These are phyloP conservation scores for Torulaspora pretoriensis DNA, from an alignment of 1,139 yeast species.

Conservation along the genomic window DNA sequence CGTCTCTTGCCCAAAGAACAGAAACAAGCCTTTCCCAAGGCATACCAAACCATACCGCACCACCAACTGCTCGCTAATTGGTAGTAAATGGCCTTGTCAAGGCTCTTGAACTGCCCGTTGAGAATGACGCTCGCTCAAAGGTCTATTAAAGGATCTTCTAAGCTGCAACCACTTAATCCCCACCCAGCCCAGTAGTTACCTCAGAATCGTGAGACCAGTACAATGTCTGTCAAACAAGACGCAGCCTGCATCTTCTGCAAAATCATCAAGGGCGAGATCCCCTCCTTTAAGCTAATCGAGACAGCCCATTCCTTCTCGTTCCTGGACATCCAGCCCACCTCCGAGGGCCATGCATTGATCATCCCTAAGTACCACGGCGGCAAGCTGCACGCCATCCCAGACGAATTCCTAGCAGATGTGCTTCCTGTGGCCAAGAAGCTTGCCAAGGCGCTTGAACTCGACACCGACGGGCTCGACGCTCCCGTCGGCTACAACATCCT, in stretches of 20 bases:
- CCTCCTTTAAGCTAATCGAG: conserved; percentile 80
- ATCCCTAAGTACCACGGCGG: conserved; percentile 93
- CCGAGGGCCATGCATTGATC: conserved; percentile 80
- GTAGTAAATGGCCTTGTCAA: background rate
- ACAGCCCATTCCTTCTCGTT: conserved; percentile 77
- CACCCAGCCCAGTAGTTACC: background rate
- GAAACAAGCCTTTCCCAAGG: background rate
- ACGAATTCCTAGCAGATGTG: conserved; percentile 76
- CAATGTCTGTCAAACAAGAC: conserved; percentile 21
- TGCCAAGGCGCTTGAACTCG: conserved; percentile 62
- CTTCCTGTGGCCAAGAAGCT: conserved; percentile 84
- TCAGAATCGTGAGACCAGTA: background rate
- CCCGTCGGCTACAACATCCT: conserved; percentile 75
- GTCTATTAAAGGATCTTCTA: background rate
- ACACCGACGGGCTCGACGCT: conserved; percentile 64
- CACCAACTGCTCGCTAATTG: no score
- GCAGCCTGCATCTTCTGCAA: conserved; percentile 85
- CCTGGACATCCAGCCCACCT: conserved; percentile 85
- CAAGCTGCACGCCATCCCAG: conserved; percentile 83
- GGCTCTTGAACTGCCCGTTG: background rate
- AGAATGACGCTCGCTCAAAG: conserved; percentile 2
- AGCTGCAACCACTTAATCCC: background rate
- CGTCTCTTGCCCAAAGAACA: no score
- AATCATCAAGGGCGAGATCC: conserved; percentile 89
- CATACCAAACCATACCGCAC: no score